phyloP scores from a whole-genome alignment of 495 filamentous ascomycete genomes.

The Aspergillus hancockii region DNA sequence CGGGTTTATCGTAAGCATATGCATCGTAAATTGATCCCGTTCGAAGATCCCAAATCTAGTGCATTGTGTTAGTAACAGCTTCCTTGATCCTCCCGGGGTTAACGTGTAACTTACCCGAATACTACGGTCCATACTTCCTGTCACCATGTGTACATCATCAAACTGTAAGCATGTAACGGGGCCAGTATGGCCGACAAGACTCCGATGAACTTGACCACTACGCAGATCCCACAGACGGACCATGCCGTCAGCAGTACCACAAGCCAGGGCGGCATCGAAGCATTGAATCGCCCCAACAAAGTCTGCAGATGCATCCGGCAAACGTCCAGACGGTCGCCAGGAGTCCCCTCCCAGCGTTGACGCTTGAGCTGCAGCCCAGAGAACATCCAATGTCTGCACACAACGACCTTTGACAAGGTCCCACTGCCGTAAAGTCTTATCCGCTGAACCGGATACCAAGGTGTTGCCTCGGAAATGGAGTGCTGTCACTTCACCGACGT shows the following conservation, averaged over 20 bases:
- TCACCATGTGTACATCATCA: conserved; percentile 92
- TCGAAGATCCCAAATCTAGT: conserved; percentile 96
- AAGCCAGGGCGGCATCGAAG: conserved; percentile 96
- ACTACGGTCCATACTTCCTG: conserved; percentile 89
- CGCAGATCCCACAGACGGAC: conserved; percentile 96
- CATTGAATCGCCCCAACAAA: conserved; percentile 96
- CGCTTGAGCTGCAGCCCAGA: conserved; percentile 96
- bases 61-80: conserved; percentile 14
- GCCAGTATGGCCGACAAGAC: conserved; percentile 93
- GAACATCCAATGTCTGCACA: conserved; percentile 96
- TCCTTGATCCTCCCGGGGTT: background rate
- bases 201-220: conserved; percentile 93
- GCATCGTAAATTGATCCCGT: conserved; percentile 96
- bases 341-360: conserved; percentile 61
- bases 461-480: conserved; percentile 86
- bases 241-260: conserved; percentile 97
- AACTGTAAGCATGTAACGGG: conserved; percentile 96
- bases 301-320: conserved; percentile 71
- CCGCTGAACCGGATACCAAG: conserved; percentile 90
- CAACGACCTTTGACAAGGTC: conserved; percentile 93
- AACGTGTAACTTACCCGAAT: conserved; percentile 69
- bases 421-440: conserved; percentile 98
- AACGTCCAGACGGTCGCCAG: conserved; percentile 59
- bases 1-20: conserved; percentile 89
- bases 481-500: conserved; percentile 93